Conservation (phyloP, 495 filamentous ascomycete genomes). For the Hyaloscypha hepaticicola region DNA sequence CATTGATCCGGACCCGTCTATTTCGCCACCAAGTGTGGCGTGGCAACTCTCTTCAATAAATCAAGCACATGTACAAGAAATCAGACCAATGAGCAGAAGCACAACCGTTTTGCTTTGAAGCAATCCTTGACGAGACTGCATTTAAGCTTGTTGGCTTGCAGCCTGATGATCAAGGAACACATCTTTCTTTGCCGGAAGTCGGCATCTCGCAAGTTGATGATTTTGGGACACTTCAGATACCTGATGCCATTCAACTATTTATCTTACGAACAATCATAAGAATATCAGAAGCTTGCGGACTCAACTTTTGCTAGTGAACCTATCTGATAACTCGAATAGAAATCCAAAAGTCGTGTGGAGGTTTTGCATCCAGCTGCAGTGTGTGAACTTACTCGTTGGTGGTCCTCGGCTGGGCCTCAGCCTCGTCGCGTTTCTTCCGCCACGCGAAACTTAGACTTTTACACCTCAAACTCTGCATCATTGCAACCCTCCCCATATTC, state of each 20-base stretch:
- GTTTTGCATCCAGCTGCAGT: no score
- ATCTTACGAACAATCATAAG: no score
- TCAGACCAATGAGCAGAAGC: not conserved
- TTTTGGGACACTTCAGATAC: not conserved
- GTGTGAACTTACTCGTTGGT: no score
- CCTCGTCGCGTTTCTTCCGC: no score
- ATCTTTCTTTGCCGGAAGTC: not conserved
- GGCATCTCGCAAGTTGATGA: not conserved
- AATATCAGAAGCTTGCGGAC: no score
- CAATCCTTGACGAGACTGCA: not conserved
- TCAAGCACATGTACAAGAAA: no score
- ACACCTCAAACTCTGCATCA: not conserved
- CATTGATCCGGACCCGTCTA: not conserved
- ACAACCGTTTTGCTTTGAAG: not conserved
- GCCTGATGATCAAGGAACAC: not conserved
- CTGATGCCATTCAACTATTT: no score
- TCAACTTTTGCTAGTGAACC: no score
- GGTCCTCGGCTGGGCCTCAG: no score
- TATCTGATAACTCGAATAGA: no score
- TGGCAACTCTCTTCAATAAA: not conserved
- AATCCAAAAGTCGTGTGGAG: no score
- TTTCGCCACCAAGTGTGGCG: not conserved
- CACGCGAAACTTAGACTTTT: not conserved
- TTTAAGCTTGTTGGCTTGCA: slow-evolving; percentile 10
- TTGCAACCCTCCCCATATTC: slow-evolving; percentile 2